These are phyloP conservation scores for Silene latifolia DNA, from an alignment of 148 eudicot genomes.

Conservation along the genomic window DNA sequence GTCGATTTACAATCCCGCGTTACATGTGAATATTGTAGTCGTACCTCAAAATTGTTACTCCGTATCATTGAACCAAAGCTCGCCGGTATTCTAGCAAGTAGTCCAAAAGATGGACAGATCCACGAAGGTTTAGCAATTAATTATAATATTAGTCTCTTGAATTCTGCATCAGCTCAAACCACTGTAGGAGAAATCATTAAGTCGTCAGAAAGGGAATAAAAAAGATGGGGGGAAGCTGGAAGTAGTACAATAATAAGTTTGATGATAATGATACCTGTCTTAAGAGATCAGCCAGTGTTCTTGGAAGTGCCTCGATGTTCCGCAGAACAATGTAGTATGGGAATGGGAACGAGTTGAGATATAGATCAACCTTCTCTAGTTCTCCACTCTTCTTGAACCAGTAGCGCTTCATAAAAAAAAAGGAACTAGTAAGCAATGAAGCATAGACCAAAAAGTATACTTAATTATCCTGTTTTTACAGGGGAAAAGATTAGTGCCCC, in stretches of 20 bases:
- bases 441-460: not conserved
- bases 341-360: conserved; percentile 87
- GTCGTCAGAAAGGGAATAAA: not conserved
- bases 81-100: not conserved
- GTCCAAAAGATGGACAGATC: not conserved
- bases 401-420: conserved; percentile 17
- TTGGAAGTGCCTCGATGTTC: conserved; percentile 85
- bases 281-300: conserved; percentile 87
- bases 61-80: not conserved
- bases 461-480: too few species aligned
- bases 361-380: conserved; percentile 23
- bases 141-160: conserved; percentile 41
- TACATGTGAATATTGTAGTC: not conserved
- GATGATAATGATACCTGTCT: conserved; percentile 57
- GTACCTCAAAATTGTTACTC: not conserved
- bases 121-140: not conserved
- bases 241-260: not conserved
- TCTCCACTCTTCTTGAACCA: conserved; percentile 22
- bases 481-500: too few species aligned
- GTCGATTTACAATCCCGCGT: too few species aligned
- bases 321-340: conserved; percentile 82
- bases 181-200: conserved; percentile 42
- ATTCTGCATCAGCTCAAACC: conserved; percentile 93
- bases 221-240: not conserved
- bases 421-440: not conserved